These are phyloP conservation scores for Recurvomyces mirabilis DNA, from an alignment of 495 filamentous ascomycete genomes.

Conservation along the genomic window DNA sequence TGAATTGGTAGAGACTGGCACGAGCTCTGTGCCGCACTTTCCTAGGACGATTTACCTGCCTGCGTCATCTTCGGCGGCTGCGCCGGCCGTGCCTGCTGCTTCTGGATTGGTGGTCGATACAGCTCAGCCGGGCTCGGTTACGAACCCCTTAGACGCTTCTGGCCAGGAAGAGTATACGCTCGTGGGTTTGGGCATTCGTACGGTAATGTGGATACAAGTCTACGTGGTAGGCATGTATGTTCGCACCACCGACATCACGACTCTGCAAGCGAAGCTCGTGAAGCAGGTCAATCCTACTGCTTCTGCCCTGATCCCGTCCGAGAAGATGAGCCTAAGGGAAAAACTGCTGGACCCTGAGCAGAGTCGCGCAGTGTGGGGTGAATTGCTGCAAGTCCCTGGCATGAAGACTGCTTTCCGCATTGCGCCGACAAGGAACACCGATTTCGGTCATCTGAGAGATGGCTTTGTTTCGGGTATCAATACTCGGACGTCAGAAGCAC, in stretches of 20 bases:
- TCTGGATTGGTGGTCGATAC: conserved; percentile 9
- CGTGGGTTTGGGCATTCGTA: conserved; percentile 75
- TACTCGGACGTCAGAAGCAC: conserved; percentile 44
- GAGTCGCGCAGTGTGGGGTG: conserved; percentile 61
- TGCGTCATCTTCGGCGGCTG: conserved; percentile 22
- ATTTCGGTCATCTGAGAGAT: conserved; percentile 83
- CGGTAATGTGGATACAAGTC: conserved; percentile 80
- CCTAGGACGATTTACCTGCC: conserved; percentile 60
- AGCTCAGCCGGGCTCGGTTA: conserved; percentile 23
- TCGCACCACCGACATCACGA: conserved; percentile 59
- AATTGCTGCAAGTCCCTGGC: conserved; percentile 42
- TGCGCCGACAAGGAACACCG: conserved; percentile 76
- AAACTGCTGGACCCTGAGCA: conserved; percentile 57
- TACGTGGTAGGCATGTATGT: conserved; percentile 91
- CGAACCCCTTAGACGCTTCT: conserved; percentile 6
- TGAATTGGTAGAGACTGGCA: conserved; percentile 70
- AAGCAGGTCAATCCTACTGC: conserved; percentile 41
- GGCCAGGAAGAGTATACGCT: conserved; percentile 63
- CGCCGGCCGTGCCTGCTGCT: conserved; percentile 2
- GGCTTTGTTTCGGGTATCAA: conserved; percentile 80
- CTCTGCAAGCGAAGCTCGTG: conserved; percentile 46
- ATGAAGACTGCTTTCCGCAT: conserved; percentile 58
- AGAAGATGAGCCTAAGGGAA: conserved; percentile 59
- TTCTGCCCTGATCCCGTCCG: conserved; percentile 66
- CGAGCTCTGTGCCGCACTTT: conserved; percentile 69